Evolutionary conservation across 768 basidiomycete genomes (phyloP), one percentile per base, ranked within the genome.

Genomic region (Russula sp.): DNA sequence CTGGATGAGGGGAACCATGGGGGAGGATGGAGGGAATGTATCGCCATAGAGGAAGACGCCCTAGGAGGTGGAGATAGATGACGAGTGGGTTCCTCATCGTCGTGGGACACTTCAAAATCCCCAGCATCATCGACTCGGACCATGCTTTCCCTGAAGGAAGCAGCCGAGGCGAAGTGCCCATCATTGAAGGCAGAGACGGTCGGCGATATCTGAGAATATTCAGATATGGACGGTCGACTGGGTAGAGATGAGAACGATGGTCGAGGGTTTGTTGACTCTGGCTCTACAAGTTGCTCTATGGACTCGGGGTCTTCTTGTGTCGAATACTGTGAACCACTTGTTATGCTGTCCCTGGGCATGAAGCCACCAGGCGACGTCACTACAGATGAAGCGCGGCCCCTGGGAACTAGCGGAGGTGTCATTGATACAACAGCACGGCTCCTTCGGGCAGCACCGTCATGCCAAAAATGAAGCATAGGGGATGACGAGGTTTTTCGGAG

Each of bases 171-270:
- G 50, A 75, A 77, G 45, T 81, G 70, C 16, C 78, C 81, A 66
- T 88, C 87, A 32, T 83, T 81, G 73, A 91, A 91, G n/a, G 86
- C 87, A n/a, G 88, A 90, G 7, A 79, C 83, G 4, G 88, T 87
- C 1, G 88, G 89, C 10, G 88, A 90, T 5, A 81, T 78, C 65
- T 84, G 83, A 10, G 86, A 85, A 70, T 86, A 86, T 57, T 84
- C 81, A 13, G 87, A 88, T 34, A 84, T 65, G 20, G 87, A 87
- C 4, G 76, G 81, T 43, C 85, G 78, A 65, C 76, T 78, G 18
- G 72, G 66, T 11, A 71, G 69, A 3, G 80, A 71, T 25, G 85
- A 85, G 20, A 81, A 76, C 61, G 83, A 71, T 2, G 85, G 86
- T 35, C 75, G 74, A 56, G 83, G 69, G 14, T 69, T 74, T 2